A percentile compares a stretch with the other conserved stretches of the same genome.
These are phyloP conservation scores for Myxozyma neotropica DNA, from an alignment of 805 yeast genomes.

Conservation along the genomic window DNA sequence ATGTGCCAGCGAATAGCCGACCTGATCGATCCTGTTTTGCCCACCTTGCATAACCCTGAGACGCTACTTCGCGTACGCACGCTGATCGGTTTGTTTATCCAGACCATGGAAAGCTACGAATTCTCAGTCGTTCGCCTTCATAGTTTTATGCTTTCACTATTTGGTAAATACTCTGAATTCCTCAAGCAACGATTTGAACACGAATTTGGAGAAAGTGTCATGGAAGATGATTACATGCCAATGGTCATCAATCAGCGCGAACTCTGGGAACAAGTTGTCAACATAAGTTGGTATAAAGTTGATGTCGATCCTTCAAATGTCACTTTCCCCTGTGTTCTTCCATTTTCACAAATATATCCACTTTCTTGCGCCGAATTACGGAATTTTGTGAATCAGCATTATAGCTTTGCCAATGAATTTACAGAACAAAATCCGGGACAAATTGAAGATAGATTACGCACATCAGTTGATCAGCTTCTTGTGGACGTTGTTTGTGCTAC, in stretches of 20 bases:
- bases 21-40: conserved; percentile 41
- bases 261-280: conserved; percentile 64
- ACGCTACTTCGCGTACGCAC: conserved; percentile 58
- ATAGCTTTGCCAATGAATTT: conserved; percentile 65
- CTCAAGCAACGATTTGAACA: conserved; percentile 57
- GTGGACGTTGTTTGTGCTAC: conserved; percentile 66
- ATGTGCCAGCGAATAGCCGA: conserved; percentile 46
- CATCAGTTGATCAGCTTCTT: conserved; percentile 68
- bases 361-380: conserved; percentile 78
- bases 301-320: conserved; percentile 37
- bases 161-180: conserved; percentile 62
- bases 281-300: conserved; percentile 69
- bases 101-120: conserved; percentile 70
- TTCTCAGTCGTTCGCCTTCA: conserved; percentile 63
- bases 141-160: conserved; percentile 59
- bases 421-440: conserved; percentile 65
- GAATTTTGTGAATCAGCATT: conserved; percentile 62
- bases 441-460: conserved; percentile 59
- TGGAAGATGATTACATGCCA: conserved; percentile 88
- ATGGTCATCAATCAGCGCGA: conserved; percentile 62
- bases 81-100: conserved; percentile 68
- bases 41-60: conserved; percentile 41
- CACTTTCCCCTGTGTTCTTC: conserved; percentile 64
- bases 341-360: conserved; percentile 87
- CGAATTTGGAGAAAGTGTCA: conserved; percentile 64